Evolutionary conservation across 2,329 filamentous ascomycete species (phyloP).

Genomic region (Fusarium burgessii): DNA sequence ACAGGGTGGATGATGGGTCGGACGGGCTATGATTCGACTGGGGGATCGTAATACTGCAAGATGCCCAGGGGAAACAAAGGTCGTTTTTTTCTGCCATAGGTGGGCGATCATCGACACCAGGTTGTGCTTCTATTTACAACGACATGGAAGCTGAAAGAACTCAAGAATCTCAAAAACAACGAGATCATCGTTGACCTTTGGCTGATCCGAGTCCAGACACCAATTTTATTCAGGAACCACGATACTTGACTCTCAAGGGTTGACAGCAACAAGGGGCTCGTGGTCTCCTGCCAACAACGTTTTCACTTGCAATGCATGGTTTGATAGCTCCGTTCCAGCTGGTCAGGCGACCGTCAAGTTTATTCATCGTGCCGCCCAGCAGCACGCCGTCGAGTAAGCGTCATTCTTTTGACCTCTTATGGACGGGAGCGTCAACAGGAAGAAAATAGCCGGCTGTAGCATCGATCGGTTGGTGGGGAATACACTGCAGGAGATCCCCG

Average conservation of each 20-base stretch:
- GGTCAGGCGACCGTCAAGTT: slow-evolving; percentile 36
- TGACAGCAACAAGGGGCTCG: not conserved
- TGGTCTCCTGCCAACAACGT: slow-evolving; percentile 2
- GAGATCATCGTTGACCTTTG: not conserved
- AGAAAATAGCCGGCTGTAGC: slow-evolving; percentile 22
- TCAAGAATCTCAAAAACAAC: slow-evolving; percentile 1
- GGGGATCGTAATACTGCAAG: slow-evolving; percentile 20
- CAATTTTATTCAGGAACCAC: not conserved
- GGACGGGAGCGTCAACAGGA: slow-evolving; percentile 33
- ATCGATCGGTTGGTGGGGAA: slow-evolving; percentile 45
- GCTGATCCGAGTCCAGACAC: not conserved
- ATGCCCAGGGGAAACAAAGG: slow-evolving; percentile 34
- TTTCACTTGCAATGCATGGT: slow-evolving; percentile 29
- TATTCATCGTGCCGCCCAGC: slow-evolving; percentile 41
- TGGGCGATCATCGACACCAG: slow-evolving; percentile 10
- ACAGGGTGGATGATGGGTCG: slow-evolving; percentile 27
- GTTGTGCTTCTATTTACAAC: slow-evolving; percentile 9
- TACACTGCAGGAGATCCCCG: slow-evolving; percentile 38
- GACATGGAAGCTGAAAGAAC: not conserved
- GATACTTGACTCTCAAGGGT: not conserved
- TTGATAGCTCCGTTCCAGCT: slow-evolving; percentile 25
- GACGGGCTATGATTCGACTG: slow-evolving; percentile 38
- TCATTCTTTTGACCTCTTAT: slow-evolving; percentile 45
- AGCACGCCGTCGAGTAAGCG: slow-evolving; percentile 47
- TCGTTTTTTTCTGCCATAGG: slow-evolving; percentile 6